A percentile compares a stretch with the other conserved stretches of the same genome.
Conservation (phyloP, 352 stramenopile species). For the Phytophthora cryptogea region DNA sequence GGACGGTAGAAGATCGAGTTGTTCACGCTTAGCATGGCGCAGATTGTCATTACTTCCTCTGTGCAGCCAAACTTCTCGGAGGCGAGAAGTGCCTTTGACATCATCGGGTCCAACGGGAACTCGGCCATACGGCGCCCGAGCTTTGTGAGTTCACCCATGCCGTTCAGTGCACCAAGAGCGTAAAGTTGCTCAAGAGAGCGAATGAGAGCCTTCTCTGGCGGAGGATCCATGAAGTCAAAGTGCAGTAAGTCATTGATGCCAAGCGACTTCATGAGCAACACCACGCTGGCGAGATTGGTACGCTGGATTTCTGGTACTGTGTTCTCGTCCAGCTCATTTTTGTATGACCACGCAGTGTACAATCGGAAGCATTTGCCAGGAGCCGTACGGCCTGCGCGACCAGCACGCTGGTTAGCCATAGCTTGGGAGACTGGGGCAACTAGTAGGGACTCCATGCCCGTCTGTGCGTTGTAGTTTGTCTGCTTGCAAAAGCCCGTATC, state of each 20-base stretch:
- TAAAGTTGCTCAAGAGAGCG: constrained; percentile 98
- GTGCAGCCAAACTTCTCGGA: constrained; percentile 92
- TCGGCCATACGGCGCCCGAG: constrained; percentile 95
- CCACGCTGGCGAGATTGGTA: constrained; percentile 95
- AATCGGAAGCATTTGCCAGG: constrained; percentile 99
- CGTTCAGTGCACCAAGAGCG: constrained; percentile 98
- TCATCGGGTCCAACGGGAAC: constrained; percentile 95
- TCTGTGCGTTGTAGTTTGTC: constrained; percentile 98
- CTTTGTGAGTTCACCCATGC: constrained; percentile 98
- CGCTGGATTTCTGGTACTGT: constrained; percentile 99
- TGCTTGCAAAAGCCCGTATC: constrained; percentile 99
- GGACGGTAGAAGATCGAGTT: constrained; percentile 99
- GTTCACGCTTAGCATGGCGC: constrained; percentile 98
- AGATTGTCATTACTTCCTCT: constrained; percentile 97
- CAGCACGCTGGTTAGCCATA: constrained; percentile 96
- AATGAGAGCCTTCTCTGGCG: constrained; percentile 98
- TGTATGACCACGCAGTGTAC: constrained; percentile 99
- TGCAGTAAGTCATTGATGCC: constrained; percentile 99
- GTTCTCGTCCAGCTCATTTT: constrained; percentile 98
- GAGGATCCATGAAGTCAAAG: constrained; percentile 99
- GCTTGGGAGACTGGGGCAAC: constrained; percentile 98
- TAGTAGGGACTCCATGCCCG: constrained; percentile 98
- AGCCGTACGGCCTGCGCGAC: constrained; percentile 94
- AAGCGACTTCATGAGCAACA: constrained; percentile 99
- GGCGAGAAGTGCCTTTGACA: constrained; percentile 93